Evolutionary conservation across 345 rosid genomes (phyloP).

Genomic region (Barbarea vulgaris): DNA sequence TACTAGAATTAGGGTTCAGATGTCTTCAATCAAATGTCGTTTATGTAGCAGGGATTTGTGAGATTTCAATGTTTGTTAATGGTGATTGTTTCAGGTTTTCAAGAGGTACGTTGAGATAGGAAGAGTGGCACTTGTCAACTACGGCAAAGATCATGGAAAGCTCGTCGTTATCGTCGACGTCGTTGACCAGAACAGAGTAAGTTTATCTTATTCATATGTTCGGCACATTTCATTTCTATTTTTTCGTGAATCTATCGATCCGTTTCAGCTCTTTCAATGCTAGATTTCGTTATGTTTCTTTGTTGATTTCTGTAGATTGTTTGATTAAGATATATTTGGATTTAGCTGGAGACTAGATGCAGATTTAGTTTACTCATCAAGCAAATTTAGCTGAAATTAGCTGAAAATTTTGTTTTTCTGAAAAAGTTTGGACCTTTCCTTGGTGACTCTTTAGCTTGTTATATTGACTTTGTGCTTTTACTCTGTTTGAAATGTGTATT

Average conservation of each 20-base stretch:
- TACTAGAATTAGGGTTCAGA: not conserved
- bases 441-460: not conserved
- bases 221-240: not conserved
- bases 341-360: not conserved
- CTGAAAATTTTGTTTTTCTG: not conserved
- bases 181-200: constrained; percentile 82
- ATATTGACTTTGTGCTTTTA: not conserved
- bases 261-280: not conserved
- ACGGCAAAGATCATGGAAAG: constrained; percentile 81
- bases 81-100: constrained; percentile 58
- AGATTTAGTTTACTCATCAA: not conserved
- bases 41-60: not conserved
- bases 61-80: not conserved
- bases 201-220: not conserved
- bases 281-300: not conserved
- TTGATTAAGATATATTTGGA: not conserved
- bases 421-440: not conserved
- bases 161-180: constrained; percentile 94
- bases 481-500: not conserved
- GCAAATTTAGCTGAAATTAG: no score
- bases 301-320: not conserved
- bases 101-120: constrained; percentile 96
- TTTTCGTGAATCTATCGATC: not conserved
- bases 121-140: constrained; percentile 89
- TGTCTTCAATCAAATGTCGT: not conserved